Conservation (phyloP, 305 asterid genomes). For the Solanum aculeatissimum region DNA sequence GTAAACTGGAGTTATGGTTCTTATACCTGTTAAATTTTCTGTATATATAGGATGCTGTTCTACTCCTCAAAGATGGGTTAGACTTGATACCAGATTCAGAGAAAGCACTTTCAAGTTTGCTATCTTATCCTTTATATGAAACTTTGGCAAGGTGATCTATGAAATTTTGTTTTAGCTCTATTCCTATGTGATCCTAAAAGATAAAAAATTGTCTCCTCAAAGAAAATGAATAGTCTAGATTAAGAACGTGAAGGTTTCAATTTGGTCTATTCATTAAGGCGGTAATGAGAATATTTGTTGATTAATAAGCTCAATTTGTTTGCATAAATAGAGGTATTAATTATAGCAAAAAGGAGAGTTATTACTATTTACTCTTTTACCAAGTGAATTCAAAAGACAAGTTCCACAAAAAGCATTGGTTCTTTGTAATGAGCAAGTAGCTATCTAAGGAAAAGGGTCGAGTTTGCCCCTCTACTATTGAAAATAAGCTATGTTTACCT, state of each 20-base stretch:
- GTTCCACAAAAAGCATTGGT: background rate
- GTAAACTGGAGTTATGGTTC: background rate
- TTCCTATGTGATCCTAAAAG: constrained; percentile 1
- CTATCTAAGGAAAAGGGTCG: background rate
- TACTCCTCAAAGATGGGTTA: constrained; percentile 73
- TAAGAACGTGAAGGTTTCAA: background rate
- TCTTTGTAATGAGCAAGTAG: background rate
- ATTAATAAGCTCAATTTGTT: background rate
- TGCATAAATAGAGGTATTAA: background rate
- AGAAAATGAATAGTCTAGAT: background rate
- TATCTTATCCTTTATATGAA: constrained; percentile 66
- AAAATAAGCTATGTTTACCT: background rate
- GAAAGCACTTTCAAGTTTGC: constrained; percentile 43
- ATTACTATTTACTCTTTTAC: background rate
- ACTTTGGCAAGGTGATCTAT: constrained; percentile 59
- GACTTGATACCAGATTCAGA: constrained; percentile 82
- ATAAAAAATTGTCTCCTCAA: background rate
- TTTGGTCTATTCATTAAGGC: background rate
- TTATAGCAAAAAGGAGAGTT: background rate
- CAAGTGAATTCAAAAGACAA: background rate
- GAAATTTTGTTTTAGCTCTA: background rate
- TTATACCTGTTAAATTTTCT: background rate
- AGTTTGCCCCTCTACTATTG: background rate
- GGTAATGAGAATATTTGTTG: background rate
- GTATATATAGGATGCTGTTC: constrained; percentile 64